Base-by-base conservation (phyloP, 1,284 basidiomycete species). In the Pseudozyma sp. region DNA sequence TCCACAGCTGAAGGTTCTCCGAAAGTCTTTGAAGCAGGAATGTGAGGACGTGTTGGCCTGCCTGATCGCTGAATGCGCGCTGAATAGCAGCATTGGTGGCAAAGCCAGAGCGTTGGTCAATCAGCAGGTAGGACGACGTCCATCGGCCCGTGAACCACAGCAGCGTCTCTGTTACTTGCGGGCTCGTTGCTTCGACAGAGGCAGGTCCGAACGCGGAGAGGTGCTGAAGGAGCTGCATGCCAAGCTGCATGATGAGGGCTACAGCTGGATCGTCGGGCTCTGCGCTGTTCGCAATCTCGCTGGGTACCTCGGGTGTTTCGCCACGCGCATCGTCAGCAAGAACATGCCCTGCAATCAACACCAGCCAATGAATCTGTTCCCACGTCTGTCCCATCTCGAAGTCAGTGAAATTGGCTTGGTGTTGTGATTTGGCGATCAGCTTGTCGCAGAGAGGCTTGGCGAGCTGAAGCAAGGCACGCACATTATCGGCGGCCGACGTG, bases 281-380 rank as follows among this genome's bases (percentile, higher is more conserved):
- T 13, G 61, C 48, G 42, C 54, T 53, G 33, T 57, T n/a, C 34
- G 60, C 58, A 14, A 78, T 75, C 40, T 70, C 74, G 17, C 6
- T 29, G 0, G 81, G 80, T 5, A 78, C 54, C 17, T 67, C 56
- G 17, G 72, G 69, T 7, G 68, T 66, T 59, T 83, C 81, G 46
- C 79, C 78, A 5, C 49, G 52, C 7, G 68, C 54, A 17, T 73
- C 62, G 30, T 83, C 81, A 5, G 79, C 78, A 6, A 83, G 43
- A 8, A 80, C 52, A 31, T 82, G 75, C 1, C 75, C 81, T 4
- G 62, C 61, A 10, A 83, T 77, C 37, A 83, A 54, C 10, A 71
- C 39, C 19, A 80, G 59, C 81, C 80, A 82, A 50, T 83, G 80
- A 9, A 76, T 55, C 53, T 81, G 77, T 50, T 83, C 81, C 81